Percentiles rank a stretch among this genome's conserved stretches.
Conservation (phyloP, 2,329 filamentous ascomycete species). For the Sclerotinia subarctica region DNA sequence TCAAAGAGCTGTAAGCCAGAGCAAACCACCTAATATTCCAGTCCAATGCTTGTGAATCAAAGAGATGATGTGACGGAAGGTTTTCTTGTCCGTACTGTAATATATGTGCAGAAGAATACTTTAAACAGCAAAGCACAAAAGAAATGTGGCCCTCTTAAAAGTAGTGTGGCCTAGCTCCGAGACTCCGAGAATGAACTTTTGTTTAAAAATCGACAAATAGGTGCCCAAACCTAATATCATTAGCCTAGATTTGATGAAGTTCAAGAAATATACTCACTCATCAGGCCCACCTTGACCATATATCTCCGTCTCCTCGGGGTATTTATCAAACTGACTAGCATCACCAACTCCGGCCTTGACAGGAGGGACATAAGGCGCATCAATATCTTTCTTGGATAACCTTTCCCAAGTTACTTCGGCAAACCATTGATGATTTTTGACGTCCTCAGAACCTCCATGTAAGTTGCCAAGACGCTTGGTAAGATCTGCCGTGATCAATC, state of each 20-base stretch:
- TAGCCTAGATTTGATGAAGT: conserved; percentile 33
- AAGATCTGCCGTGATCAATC: conserved; percentile 89
- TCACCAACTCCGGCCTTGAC: conserved; percentile 92
- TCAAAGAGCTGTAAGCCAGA: conserved; percentile 6
- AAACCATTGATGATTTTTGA: conserved; percentile 96
- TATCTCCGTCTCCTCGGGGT: conserved; percentile 92
- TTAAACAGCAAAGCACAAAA: conserved; percentile 21
- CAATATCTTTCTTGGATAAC: conserved; percentile 91
- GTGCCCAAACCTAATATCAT: conserved; percentile 26
- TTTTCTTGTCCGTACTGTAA: conserved; percentile 19
- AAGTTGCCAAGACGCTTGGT: conserved; percentile 94
- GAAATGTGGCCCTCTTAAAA: conserved; percentile 8
- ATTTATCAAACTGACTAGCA: conserved; percentile 96
- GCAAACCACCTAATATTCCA: conserved; percentile 15
- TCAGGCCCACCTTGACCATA: conserved; percentile 79
- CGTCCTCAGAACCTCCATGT: conserved; percentile 84
- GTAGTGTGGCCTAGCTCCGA: background rate
- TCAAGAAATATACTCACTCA: conserved; percentile 63
- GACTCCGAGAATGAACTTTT: conserved; percentile 9
- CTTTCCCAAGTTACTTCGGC: conserved; percentile 97
- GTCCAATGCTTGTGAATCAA: conserved; percentile 20
- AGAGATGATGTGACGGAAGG: conserved; percentile 21
- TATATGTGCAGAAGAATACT: conserved; percentile 29
- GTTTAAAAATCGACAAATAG: conserved; percentile 29
- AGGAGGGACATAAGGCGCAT: conserved; percentile 94